Evolutionary conservation across 2,329 filamentous ascomycete genomes (phyloP).

Genomic region (Exophiala calicioides): DNA sequence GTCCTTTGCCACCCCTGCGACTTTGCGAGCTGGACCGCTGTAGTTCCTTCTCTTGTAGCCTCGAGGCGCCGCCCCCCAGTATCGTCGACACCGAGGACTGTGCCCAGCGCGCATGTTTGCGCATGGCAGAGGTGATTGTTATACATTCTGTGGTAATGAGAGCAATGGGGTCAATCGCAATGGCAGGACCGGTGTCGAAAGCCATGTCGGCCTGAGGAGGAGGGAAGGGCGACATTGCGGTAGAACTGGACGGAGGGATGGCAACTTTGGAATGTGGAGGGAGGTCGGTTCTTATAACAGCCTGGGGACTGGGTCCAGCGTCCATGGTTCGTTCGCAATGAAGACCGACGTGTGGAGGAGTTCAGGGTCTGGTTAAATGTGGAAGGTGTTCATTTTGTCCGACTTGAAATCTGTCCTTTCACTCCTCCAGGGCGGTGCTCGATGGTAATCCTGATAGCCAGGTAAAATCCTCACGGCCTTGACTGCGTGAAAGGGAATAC

Average conservation of each 20-base stretch:
- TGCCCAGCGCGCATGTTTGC: slow-evolving; percentile 93
- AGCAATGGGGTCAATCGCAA: slow-evolving; percentile 86
- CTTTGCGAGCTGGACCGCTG: slow-evolving; percentile 37
- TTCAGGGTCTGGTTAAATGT: background rate
- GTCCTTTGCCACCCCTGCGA: slow-evolving; percentile 14
- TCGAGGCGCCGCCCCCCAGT: slow-evolving; percentile 67
- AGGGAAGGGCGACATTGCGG: slow-evolving; percentile 6
- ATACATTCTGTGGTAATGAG: slow-evolving; percentile 98
- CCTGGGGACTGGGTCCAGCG: too few species aligned
- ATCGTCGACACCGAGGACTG: slow-evolving; percentile 97
- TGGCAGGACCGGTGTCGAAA: slow-evolving; percentile 37
- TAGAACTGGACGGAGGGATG: slow-evolving; percentile 2
- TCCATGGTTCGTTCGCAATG: too few species aligned
- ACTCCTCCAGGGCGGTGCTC: background rate
- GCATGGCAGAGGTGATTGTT: slow-evolving; percentile 95
- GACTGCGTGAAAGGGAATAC: background rate
- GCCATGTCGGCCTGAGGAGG: slow-evolving; percentile 9
- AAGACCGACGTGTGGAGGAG: background rate
- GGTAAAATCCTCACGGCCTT: background rate
- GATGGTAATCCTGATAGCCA: background rate
- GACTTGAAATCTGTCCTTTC: background rate
- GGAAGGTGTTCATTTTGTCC: slow-evolving; percentile 6
- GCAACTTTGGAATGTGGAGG: slow-evolving; percentile 8
- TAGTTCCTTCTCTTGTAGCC: slow-evolving; percentile 46
- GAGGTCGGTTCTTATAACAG: slow-evolving; percentile 3